Evolutionary conservation across 352 stramenopile species (phyloP), one percentile per base, ranked within the genome.

Genomic region (Pythium guiyangense): DNA sequence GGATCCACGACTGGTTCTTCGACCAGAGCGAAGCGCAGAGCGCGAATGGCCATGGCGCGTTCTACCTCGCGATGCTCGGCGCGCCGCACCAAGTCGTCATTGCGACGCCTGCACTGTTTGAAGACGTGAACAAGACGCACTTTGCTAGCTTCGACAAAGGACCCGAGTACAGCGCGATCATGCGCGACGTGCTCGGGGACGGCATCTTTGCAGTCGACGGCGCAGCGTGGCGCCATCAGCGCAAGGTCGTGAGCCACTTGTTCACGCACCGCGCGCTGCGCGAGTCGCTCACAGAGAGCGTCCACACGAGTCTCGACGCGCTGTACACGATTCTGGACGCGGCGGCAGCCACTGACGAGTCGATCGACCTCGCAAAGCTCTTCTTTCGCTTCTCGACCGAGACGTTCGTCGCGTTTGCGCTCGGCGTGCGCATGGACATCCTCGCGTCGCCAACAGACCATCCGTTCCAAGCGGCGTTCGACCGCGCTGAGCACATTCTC

Each of bases 331-430:
- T 77, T 9, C 54, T 84, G 0, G 26, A 71, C 29, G 46, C 37
- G 22, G 52, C n/a, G n/a, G n/a, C n/a, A n/a, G n/a, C n/a, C n/a
- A n/a, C n/a, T n/a, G n/a, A n/a, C n/a, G n/a, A n/a, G 9, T 15
- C 35, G 0, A 14, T 79, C n/a, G 67, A 87, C 48, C 12, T 85
- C 14, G 64, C 66, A 40, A 40, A 40, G 47, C 40, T 82, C 4
- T 56, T 84, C 6, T 74, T 73, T 26, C 52, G 62, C 25, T 84
- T 85, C 56, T 77, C 71, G 26, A 74, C 82, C n/a, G 69, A 84
- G 11, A 60, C 64, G n/a, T 81, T 88, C 49, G 53, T 67, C 2
- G 59, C 81, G 25, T 74, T 86, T 27, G 77, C 57, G 3, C 74
- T 86, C 54, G 71, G 66, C 22, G 20, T 67, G 6, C 11, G 70